A percentile compares a stretch with the other conserved stretches of the same genome.
phyloP scores from a whole-genome alignment of 768 basidiomycete genomes.

The Boletus rubropictus region DNA sequence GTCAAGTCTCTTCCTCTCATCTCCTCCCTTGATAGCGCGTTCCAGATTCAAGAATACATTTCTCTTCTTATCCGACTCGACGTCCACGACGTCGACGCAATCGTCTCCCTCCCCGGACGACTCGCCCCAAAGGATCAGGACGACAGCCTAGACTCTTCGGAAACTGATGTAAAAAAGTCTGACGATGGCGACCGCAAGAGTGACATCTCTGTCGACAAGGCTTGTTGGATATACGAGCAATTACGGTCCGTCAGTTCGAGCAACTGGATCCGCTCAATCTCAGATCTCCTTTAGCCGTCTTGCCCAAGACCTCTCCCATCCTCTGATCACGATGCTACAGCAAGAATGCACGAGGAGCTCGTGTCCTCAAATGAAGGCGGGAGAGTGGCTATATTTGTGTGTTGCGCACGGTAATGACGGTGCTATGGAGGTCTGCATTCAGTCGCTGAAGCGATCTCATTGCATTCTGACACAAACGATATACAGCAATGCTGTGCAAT shows the following conservation, averaged over 20 bases:
- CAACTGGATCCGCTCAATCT: background rate
- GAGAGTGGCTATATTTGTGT: conserved; percentile 95
- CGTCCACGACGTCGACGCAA: conserved; percentile 80
- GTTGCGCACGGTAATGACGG: conserved; percentile 90
- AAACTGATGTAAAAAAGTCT: conserved; percentile 27
- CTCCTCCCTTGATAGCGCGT: conserved; percentile 79
- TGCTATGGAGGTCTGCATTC: conserved; percentile 65
- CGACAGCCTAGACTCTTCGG: conserved; percentile 22
- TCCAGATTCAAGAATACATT: conserved; percentile 93
- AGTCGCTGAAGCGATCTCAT: background rate
- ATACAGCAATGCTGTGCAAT: conserved; percentile 90
- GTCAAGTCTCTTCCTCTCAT: conserved; percentile 65
- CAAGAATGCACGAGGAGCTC: conserved; percentile 79
- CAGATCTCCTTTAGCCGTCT: conserved; percentile 53
- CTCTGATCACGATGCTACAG: conserved; percentile 78
- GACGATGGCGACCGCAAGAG: conserved; percentile 30
- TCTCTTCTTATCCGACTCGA: conserved; percentile 79
- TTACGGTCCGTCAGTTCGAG: conserved; percentile 36
- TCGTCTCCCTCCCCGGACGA: conserved; percentile 70
- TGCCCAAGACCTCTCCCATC: conserved; percentile 81
- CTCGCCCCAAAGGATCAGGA: conserved; percentile 22
- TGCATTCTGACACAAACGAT: conserved; percentile 15
- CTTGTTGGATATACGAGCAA: conserved; percentile 80
- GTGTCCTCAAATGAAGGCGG: conserved; percentile 99
- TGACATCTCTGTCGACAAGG: conserved; percentile 66